Evolutionary conservation across 2,329 filamentous ascomycete species (phyloP), one percentile per base, ranked within the genome.

Genomic region (Epichloe aotearoae): DNA sequence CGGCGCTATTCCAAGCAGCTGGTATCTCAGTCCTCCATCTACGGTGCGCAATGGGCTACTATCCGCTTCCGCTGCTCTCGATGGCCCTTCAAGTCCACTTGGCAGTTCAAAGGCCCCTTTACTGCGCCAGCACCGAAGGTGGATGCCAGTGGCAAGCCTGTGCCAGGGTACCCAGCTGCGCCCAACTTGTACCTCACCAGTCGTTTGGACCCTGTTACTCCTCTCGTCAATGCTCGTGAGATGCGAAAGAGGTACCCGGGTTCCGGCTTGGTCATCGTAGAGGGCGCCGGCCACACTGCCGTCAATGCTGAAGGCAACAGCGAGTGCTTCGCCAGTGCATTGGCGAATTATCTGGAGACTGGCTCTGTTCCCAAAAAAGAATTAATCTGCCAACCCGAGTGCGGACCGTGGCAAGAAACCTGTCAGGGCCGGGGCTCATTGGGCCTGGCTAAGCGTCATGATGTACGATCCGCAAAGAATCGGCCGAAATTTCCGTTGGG

Each of bases 141-240:
- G n/a, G 36, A 51, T 39, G 20, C 17, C 42, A 15, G 12, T 6
- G 50, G 50, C n/a, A 33, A 38, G 1, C 40, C 52, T 10, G 37
- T 39, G 2, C 42, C 19, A 52, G 46, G 10, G 53, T 23, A 45
- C 50, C 12, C 55, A 50, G 30, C 63, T 54, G 3, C 61, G 53
- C 47, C 71, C 66, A 4, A 53, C 53, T 2, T 64, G 62, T 23
- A 69, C 68, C 7, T 57, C 71, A 39, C 54, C 71, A 47, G 70
- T 67, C 53, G 53, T 69, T 3, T 61, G 62, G 71, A 73, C 46
- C 71, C 70, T 11, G 65, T 71, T 11, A 73, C 69, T 17, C 70
- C 70, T 12, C 53, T 66, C 43, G 50, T 3, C 12, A 49, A 52
- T 66, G 72, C 59, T 61, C 69, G 54, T 5, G 51, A 49, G 34